Evolutionary conservation across 257 asterid species (phyloP), one percentile per base, ranked within the genome.

Genomic region (Solanum rostratum): DNA sequence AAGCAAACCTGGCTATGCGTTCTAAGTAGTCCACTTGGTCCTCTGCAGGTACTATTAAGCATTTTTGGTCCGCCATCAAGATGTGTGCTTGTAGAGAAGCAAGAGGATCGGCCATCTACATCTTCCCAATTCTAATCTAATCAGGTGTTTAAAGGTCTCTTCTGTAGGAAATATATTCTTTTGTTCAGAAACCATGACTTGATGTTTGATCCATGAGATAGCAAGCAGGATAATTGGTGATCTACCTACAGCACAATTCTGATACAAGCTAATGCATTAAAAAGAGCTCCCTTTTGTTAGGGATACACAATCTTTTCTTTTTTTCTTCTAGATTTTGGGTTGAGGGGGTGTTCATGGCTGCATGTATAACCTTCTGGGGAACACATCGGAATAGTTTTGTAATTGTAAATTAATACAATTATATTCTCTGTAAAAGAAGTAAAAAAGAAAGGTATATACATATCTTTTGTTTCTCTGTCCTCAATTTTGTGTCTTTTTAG

Each of bases 41-140:
- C 46, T 46, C 66, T 80, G 89, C 92, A 96, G 99, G 99, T 96
- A 43, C 82, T 96, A 53, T 83, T 95, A 86, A 96, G 99, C 93
- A 88, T 96, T 92, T 93, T 95, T 65, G 99, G 99, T 80, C 99
- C 99, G n/a, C 99, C 99, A 11, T 95, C 99, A 20, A 92, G 97
- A 88, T 95, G 98, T 30, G 92, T 96, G 85, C 92, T 94, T 8
- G 89, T 95, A 68, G 99, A 94, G 93, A 95, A 94, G 91, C 99
- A 93, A 90, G 99, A 94, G 53, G 96, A 94, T 78, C 92, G 98
- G 69, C 99, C 99, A 18, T 95, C 99, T 16, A 93, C 97, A 60
- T 92, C 98, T 7, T 96, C 96, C 24, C 95, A 94, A 22, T 92
- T 92, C 89, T 92, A 87, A 88, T 84, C 57, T 81, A 71, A 84